phyloP scores from a whole-genome alignment of 2,329 filamentous ascomycete genomes.

The Alternaria gansuensis region DNA sequence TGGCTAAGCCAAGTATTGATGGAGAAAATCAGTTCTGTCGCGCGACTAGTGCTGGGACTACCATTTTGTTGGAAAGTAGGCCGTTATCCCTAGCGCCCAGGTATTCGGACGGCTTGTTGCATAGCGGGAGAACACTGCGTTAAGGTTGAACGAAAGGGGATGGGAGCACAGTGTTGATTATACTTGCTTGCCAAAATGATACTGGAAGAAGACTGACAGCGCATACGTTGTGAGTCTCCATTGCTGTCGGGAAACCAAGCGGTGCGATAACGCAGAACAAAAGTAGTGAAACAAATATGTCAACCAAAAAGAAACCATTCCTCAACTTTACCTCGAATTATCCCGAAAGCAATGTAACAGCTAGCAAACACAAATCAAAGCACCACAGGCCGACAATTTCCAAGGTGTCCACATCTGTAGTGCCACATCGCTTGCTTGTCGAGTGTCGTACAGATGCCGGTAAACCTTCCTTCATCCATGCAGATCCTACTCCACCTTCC shows the following conservation, averaged over 20 bases:
- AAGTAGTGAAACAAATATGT: background rate
- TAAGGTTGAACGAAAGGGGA: background rate
- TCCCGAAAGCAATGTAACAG: conserved; percentile 2
- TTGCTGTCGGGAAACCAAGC: conserved; percentile 1
- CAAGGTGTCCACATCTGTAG: conserved; percentile 11
- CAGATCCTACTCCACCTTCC: conserved; percentile 7
- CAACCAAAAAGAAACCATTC: background rate
- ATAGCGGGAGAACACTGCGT: conserved; percentile 1
- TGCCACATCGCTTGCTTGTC: conserved; percentile 22
- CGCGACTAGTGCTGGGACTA: conserved; percentile 1
- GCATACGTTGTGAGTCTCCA: conserved; percentile 10
- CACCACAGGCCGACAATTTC: background rate
- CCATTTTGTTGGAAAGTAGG: background rate
- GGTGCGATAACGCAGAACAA: conserved; percentile 9
- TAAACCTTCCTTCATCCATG: conserved; percentile 13
- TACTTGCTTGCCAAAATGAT: conserved; percentile 2
- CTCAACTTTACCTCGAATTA: background rate
- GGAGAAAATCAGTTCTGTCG: background rate
- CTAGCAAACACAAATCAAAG: background rate
- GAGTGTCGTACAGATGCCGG: conserved; percentile 20
- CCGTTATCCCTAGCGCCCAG: background rate
- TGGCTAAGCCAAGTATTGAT: conserved; percentile 1
- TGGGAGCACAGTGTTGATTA: background rate
- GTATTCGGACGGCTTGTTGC: background rate
- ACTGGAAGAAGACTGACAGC: conserved; percentile 8